Conservation (phyloP, 1,139 yeast genomes). For the Hansenula anomala region DNA sequence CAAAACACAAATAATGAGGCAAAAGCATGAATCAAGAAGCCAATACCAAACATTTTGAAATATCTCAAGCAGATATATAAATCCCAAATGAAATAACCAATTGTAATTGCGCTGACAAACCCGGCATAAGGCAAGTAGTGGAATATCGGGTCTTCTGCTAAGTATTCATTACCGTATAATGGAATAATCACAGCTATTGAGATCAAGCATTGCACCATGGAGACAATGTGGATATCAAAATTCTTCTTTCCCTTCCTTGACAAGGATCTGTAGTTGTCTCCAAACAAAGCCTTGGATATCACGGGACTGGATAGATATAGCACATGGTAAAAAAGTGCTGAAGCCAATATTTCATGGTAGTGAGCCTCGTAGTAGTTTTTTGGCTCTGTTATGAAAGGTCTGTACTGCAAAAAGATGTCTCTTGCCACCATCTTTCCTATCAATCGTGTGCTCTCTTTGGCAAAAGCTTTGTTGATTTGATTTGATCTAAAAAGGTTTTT, state of each 20-base stretch:
- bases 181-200: constrained; percentile 55
- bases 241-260: constrained; percentile 49
- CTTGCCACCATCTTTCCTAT: constrained; percentile 2
- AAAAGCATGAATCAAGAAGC: constrained; percentile 79
- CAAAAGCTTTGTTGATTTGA: too few relatives aligned
- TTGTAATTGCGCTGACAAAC: constrained; percentile 64
- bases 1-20: constrained; percentile 73
- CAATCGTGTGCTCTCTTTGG: too few relatives aligned
- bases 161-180: constrained; percentile 50
- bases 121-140: constrained; percentile 75
- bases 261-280: constrained; percentile 44
- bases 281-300: constrained; percentile 41
- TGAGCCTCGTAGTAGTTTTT: constrained; percentile 32
- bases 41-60: constrained; percentile 67
- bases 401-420: constrained; percentile 5
- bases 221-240: constrained; percentile 85
- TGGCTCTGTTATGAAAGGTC: constrained; percentile 23
- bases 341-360: constrained; percentile 44
- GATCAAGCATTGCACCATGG: constrained; percentile 73
- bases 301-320: constrained; percentile 39
- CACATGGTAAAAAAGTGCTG: constrained; percentile 41
- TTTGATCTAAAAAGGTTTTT: not conserved
- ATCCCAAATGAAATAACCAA: constrained; percentile 94
- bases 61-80: constrained; percentile 56
- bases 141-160: constrained; percentile 38